Evolutionary conservation across 2,329 filamentous ascomycete genomes (phyloP), one percentile per base, ranked within the genome.

Genomic region (Microascus cirrosus): DNA sequence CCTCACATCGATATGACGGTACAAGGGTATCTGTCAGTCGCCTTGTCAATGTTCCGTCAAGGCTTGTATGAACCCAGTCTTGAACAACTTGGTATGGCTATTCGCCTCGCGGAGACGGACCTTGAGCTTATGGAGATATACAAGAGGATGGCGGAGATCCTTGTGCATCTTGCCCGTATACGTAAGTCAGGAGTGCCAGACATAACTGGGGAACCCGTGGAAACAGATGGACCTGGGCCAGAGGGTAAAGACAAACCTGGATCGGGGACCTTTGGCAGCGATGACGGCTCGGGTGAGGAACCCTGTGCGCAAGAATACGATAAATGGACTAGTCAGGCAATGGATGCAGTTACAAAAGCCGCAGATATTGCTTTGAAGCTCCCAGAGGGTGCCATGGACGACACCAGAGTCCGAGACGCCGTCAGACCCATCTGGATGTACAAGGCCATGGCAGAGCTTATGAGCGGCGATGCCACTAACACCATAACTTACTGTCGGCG

Each of bases 1-100:
- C 34, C 42, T 24, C 50, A 58, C 36, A 58, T 58, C 20, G 50
- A 53, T 22, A 58, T 53, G 51, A 53, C 56, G 22, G 48, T 50
- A 11, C 48, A 58, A n/a, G 42, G 50, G 10, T 58, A 58, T n/a
- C 20, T 32, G 5, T 12, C 50, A 48, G 54, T 58, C 18, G 48
- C 28, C 1, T 15, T 20, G 32, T 13, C 56, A 7, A 42, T 58
- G 56, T 18, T 11, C 15, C 22, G 3, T 2, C 1, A 8, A 11
- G 32, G 34, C 15, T n/a, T 53, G 34, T 8, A 28, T n/a, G n/a
- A 32, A 6, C 20, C 34, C 6, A 34, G 11, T n/a, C 50, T 58
- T 11, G 48, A 53, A 18, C 56, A 58, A 50, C 24, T 54, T 4
- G 52, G 45, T 18, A 12, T 58, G 4, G 56, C 42, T 3, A 12